Conservation (phyloP, 78 protist genomes). For the Protostelium mycophagum region DNA sequence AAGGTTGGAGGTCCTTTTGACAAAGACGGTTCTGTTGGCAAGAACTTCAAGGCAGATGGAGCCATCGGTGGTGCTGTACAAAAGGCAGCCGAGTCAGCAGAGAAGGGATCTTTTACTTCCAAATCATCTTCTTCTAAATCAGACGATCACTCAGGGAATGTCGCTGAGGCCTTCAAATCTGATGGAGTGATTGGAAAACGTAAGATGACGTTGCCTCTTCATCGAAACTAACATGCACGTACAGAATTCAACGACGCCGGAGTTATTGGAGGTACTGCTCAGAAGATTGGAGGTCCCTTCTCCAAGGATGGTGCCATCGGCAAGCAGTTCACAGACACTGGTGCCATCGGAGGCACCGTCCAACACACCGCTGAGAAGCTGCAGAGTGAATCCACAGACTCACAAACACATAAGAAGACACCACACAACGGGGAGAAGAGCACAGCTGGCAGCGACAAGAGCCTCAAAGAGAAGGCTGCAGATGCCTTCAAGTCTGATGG, state of each 20-base stretch:
- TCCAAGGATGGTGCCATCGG: neutral
- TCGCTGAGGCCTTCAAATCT: neutral
- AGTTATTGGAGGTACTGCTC: neutral
- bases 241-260: neutral
- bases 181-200: neutral
- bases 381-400: neutral
- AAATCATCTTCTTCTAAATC: neutral
- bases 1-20: neutral
- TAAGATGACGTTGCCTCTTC: neutral
- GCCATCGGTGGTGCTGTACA: neutral
- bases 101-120: neutral
- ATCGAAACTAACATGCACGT: neutral
- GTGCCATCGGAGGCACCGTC: neutral
- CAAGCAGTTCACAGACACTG: neutral
- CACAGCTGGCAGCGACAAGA: neutral
- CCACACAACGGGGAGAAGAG: neutral
- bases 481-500: neutral
- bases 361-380: neutral
- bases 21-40: neutral
- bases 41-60: neutral
- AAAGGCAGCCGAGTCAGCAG: neutral
- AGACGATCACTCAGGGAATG: neutral
- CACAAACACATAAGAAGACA: neutral
- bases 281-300: neutral
- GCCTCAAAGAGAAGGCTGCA: neutral